Evolutionary conservation across 2,329 filamentous ascomycete species (phyloP).

Genomic region (Didymella pinodella): DNA sequence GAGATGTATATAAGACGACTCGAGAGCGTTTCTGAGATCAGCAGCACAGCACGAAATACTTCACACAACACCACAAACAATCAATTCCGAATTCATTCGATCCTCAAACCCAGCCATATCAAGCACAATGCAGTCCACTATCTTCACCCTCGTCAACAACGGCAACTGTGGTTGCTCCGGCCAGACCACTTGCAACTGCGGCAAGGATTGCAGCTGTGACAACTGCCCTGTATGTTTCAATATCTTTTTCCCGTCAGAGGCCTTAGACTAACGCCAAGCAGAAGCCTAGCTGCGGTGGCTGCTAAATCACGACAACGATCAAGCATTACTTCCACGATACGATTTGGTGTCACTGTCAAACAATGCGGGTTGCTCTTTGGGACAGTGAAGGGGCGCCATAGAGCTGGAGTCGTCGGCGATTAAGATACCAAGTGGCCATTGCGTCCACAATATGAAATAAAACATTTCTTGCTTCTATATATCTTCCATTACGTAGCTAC

Average conservation of each 20-base stretch:
- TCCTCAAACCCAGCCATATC: background rate
- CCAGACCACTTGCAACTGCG: slow-evolving; percentile 20
- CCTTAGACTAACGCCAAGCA: background rate
- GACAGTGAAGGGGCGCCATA: background rate
- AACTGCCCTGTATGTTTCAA: slow-evolving; percentile 23
- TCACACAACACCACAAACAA: background rate
- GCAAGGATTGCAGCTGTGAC: slow-evolving; percentile 26
- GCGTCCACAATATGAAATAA: slow-evolving; percentile 4
- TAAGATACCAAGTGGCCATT: slow-evolving; percentile 5
- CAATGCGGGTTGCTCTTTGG: background rate
- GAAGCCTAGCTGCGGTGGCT: slow-evolving; percentile 3
- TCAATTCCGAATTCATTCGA: background rate
- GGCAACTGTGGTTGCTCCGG: slow-evolving; percentile 23
- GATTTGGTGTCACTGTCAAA: background rate
- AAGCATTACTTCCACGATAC: background rate
- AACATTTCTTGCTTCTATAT: background rate
- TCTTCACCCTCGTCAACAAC: slow-evolving; percentile 18
- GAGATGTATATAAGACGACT: slow-evolving; percentile 19
- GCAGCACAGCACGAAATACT: background rate
- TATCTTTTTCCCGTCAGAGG: background rate
- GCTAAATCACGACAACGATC: background rate
- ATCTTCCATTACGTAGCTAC: background rate
- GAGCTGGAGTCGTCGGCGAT: background rate
- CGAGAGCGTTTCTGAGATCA: background rate
- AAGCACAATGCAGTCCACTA: slow-evolving; percentile 8